Evolutionary conservation across 1,139 yeast species (phyloP), one percentile per base, ranked within the genome.

Genomic region (Candida tropicalis): DNA sequence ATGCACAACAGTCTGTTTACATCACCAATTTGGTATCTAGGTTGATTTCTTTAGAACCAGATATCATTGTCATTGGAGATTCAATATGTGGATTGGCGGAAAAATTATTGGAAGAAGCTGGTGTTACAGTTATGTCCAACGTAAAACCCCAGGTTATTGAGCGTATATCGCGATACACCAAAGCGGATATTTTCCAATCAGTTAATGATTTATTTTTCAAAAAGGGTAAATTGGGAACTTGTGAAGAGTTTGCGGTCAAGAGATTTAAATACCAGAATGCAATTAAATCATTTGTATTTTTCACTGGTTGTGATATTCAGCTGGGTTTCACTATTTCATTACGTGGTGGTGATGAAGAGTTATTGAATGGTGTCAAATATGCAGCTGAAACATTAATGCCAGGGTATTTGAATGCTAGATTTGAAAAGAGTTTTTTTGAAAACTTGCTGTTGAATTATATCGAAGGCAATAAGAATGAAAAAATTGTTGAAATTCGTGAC

Each of bases 1-100:
- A 89, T 41, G 88, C 95, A 0, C 99, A 95, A 58, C 98, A 93
- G 58, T 73, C 79, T 37, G 97, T 93, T 50, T 91, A 87, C 56
- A 74, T 93, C 38, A 79, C 84, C 42, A 91, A 91, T 53, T 71
- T 93, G 39, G 95, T 90, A 0, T 85, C 85, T 3, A 74, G 98
- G 44, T 79, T 95, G 17, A 73, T 82, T 4, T 83, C 93, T 0
- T 66, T 93, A 43, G 80, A 78, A 40, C 98, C 99, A 0, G 89
- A 81, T 53, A 73, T 95, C 18, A 77, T 95, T 2, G 77, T 91
- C 26, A 86, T 88, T 10, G 91, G 93, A 7, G 88, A 88, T 33
- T 75, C 87, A 9, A 87, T 91, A 1, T 84, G 95, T 55, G 97
- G 97, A 0, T 68, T 86, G 36, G 98, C 98, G 0, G 68, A 87